Percentiles rank a stretch among this genome's conserved stretches.
Evolutionary conservation across 2,329 filamentous ascomycete species (phyloP).

Genomic region (Arthrobotrys conoides): DNA sequence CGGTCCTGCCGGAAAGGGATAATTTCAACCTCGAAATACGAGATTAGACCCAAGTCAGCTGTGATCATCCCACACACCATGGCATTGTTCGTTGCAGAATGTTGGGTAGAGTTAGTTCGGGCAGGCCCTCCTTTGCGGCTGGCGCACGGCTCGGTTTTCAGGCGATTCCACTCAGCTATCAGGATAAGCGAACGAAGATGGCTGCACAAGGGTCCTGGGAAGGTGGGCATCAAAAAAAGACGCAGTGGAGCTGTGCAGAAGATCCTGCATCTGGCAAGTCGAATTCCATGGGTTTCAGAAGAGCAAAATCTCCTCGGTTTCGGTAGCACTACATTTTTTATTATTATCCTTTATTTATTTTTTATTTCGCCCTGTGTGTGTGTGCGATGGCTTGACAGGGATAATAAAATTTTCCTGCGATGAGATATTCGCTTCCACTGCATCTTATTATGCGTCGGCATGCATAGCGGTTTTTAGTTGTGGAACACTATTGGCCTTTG

Average conservation of each 20-base stretch:
- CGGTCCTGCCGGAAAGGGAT: constrained; percentile 42
- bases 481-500: constrained; percentile 47
- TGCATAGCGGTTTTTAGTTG: constrained; percentile 56
- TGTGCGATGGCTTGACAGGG: constrained; percentile 37
- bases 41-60: constrained; percentile 49
- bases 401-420: constrained; percentile 40
- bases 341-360: constrained; percentile 13
- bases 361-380: background rate
- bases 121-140: constrained; percentile 50
- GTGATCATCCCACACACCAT: constrained; percentile 18
- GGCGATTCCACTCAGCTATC: constrained; percentile 59
- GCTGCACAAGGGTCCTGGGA: constrained; percentile 42
- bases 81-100: constrained; percentile 40
- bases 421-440: constrained; percentile 46
- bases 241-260: constrained; percentile 51
- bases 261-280: constrained; percentile 46
- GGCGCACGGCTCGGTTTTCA: constrained; percentile 59
- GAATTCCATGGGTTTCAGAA: constrained; percentile 44
- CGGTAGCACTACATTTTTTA: constrained; percentile 30
- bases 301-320: constrained; percentile 45
- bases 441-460: constrained; percentile 29
- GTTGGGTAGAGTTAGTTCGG: constrained; percentile 37
- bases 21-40: constrained; percentile 34
- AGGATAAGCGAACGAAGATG: constrained; percentile 58
- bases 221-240: constrained; percentile 44